Base-by-base conservation (phyloP, 225 moss, liverwort and hornwort species). In the Polytrichum commune region DNA sequence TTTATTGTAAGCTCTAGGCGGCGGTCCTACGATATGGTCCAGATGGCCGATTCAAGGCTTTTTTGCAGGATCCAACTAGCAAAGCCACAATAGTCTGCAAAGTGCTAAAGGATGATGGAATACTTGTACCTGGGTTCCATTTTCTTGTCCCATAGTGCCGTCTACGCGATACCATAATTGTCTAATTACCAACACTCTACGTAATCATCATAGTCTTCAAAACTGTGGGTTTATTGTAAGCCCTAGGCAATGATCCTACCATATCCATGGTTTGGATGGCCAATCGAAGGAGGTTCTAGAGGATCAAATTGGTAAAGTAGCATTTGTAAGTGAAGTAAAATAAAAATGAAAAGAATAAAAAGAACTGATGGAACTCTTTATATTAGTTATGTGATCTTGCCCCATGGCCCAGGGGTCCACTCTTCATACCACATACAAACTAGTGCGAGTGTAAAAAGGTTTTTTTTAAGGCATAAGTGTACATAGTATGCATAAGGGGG, bases 71-170 rank as follows among this genome's bases (percentile, higher is more conserved):
- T 38, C 58, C 46, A 27, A 56, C 56, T 13, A 46, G 60, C 8
- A 55, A 58, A 23, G 60, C 61, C 29, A 60, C 18, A 35, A 7
- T 5, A 7, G 33, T 74, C 20, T 68, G 67, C 18, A 35, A 74
- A 19, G 67, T 46, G 33, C 22, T 60, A 67, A 67, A 68, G 74
- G 32, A 57, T 22, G 74, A 67, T 9, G 74, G 74, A 53, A 74
- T 60, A 38, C 27, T 75, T 8, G n/a, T 61, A 60, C 53, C 29
- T 67, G 19, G 55, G 56, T 29, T 30, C 23, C 2, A 56, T 26
- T 5, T 16, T 60, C 20, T 28, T 33, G 4, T 20, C 68, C 23
- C 74, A 67, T 5, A 67, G 68, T 60, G 67, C 38, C 2, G 27
- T 75, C 29, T 75, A 67, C 58, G 60, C 60, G 3, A 23, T 29